A percentile compares a stretch with the other conserved stretches of the same genome.
Evolutionary conservation across 2,329 filamentous ascomycete species (phyloP).

Genomic region (Cryphonectria parasitica): DNA sequence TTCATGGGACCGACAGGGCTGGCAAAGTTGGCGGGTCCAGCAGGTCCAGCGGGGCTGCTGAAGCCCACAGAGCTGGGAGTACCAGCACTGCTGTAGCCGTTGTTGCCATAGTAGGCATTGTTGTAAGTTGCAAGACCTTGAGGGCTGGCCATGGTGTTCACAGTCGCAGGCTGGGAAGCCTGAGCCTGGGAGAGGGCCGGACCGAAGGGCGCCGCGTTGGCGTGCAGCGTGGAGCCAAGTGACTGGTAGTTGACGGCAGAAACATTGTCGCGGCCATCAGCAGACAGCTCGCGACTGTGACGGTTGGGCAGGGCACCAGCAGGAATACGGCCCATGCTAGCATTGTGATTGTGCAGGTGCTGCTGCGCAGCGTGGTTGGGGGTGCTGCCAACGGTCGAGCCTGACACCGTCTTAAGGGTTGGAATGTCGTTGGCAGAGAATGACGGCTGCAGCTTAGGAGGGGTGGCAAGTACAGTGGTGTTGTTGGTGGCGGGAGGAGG

Average conservation of each 20-base stretch:
- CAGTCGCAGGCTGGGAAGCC: conserved; percentile 9
- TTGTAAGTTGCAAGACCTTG: conserved; percentile 30
- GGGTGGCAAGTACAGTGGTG: conserved; percentile 55
- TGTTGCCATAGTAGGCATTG: conserved; percentile 34
- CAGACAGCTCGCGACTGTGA: conserved; percentile 73
- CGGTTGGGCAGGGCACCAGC: conserved; percentile 66
- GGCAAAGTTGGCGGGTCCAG: conserved; percentile 4
- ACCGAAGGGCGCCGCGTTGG: conserved; percentile 78
- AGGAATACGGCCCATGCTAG: conserved; percentile 79
- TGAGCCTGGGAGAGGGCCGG: conserved; percentile 44
- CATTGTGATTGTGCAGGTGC: conserved; percentile 77
- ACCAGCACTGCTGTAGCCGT: conserved; percentile 38
- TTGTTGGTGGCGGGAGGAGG: conserved; percentile 51
- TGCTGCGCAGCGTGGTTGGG: conserved; percentile 66
- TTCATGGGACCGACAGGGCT: conserved; percentile 16
- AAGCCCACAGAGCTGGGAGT: conserved; percentile 5
- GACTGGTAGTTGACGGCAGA: conserved; percentile 56
- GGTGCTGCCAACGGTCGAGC: conserved; percentile 50
- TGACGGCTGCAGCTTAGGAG: conserved; percentile 80
- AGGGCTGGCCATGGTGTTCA: conserved; percentile 11
- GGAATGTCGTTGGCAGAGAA: conserved; percentile 90
- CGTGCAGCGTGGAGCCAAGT: conserved; percentile 75
- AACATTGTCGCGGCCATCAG: conserved; percentile 43
- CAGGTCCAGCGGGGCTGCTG: conserved; percentile 10
- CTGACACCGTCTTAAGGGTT: conserved; percentile 74